Evolutionary conservation across 2,329 filamentous ascomycete genomes (phyloP).

Genomic region (Alternaria rosae): DNA sequence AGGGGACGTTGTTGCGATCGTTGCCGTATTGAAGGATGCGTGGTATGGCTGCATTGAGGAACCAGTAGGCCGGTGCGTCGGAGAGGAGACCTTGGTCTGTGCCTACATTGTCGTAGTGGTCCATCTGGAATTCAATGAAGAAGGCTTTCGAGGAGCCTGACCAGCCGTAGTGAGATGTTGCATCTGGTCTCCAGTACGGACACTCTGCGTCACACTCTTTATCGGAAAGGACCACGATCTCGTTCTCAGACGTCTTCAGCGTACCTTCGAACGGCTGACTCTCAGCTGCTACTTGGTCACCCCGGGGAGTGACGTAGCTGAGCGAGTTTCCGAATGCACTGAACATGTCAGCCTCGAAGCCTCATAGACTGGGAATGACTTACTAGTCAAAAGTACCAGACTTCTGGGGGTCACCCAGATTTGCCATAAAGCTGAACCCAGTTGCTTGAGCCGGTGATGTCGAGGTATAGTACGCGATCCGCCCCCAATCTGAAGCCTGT

Average conservation of each 20-base stretch:
- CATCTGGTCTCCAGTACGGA: conserved; percentile 58
- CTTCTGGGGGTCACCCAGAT: conserved; percentile 60
- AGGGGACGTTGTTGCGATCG: conserved; percentile 54
- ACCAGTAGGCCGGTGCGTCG: conserved; percentile 79
- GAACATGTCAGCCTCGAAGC: conserved; percentile 8
- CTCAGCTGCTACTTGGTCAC: conserved; percentile 55
- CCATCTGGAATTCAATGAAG: conserved; percentile 76
- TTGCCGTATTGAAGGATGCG: conserved; percentile 72
- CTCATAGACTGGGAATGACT: neutral
- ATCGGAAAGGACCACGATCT: conserved; percentile 48
- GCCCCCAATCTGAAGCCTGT: conserved; percentile 47
- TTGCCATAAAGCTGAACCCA: conserved; percentile 66
- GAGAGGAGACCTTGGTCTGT: conserved; percentile 53
- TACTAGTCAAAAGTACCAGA: conserved; percentile 64
- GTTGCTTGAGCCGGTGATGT: conserved; percentile 51
- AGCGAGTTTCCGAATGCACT: conserved; percentile 65
- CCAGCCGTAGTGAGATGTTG: conserved; percentile 70
- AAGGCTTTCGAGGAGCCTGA: conserved; percentile 74
- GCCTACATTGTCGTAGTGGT: conserved; percentile 46
- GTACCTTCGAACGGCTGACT: conserved; percentile 60
- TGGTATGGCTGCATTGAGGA: conserved; percentile 76
- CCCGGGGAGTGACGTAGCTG: conserved; percentile 61
- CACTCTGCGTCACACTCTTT: conserved; percentile 57
- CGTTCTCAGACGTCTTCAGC: conserved; percentile 43
- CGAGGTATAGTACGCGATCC: conserved; percentile 59